Evolutionary conservation across 495 filamentous ascomycete genomes (phyloP).

Genomic region (Xylaria scruposa): DNA sequence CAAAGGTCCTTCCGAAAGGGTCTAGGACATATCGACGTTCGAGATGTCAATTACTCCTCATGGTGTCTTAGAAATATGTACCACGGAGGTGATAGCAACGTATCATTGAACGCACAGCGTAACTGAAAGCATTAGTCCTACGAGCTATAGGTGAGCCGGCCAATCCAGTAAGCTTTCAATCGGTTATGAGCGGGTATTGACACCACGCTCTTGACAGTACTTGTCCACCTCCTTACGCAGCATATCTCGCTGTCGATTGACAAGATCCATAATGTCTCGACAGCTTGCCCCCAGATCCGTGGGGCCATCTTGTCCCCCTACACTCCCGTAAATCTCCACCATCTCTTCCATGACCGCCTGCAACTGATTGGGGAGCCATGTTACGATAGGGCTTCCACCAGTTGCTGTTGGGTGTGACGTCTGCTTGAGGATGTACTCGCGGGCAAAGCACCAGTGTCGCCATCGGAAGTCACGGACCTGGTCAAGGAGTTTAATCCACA

Average conservation of each 20-base stretch:
- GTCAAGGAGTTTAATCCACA: slow-evolving; percentile 77
- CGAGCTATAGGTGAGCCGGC: neutral
- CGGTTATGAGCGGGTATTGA: slow-evolving; percentile 30
- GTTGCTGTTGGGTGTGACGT: slow-evolving; percentile 86
- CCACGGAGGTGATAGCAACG: neutral
- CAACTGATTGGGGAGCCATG: slow-evolving; percentile 87
- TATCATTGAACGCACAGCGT: slow-evolving; percentile 5
- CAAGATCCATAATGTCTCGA: slow-evolving; percentile 72
- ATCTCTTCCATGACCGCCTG: slow-evolving; percentile 79
- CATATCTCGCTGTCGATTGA: slow-evolving; percentile 70
- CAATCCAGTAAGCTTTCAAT: neutral
- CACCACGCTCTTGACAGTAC: slow-evolving; percentile 77
- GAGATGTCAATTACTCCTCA: slow-evolving; percentile 1
- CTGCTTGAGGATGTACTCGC: slow-evolving; percentile 89
- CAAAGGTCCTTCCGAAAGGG: slow-evolving; percentile 13
- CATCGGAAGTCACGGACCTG: slow-evolving; percentile 91
- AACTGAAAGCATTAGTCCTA: neutral
- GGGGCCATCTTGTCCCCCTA: slow-evolving; percentile 48
- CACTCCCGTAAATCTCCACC: slow-evolving; percentile 62
- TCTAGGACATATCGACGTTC: neutral
- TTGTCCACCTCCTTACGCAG: slow-evolving; percentile 78
- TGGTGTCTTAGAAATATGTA: neutral
- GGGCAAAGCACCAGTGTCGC: slow-evolving; percentile 94
- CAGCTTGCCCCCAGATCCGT: slow-evolving; percentile 44
- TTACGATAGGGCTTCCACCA: slow-evolving; percentile 89